These are phyloP conservation scores for Apiospora arundinis DNA, from an alignment of 2,329 filamentous ascomycete genomes.

Conservation along the genomic window DNA sequence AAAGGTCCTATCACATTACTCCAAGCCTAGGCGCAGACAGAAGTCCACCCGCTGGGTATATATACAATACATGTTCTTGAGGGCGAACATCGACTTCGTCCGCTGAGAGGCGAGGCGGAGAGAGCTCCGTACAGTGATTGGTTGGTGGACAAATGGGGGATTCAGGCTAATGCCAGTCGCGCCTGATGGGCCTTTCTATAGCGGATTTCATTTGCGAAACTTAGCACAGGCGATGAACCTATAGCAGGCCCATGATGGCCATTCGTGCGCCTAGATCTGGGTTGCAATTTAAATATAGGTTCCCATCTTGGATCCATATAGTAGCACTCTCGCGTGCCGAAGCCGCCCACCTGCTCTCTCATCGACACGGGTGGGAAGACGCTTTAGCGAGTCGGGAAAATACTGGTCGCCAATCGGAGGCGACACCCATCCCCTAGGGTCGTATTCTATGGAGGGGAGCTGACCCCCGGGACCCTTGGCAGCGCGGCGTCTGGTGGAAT, in stretches of 20 bases:
- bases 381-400: background rate
- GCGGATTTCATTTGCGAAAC: background rate
- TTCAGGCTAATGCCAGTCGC: background rate
- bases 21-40: too few relatives aligned
- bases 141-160: background rate
- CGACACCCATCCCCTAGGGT: background rate
- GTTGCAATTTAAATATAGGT: background rate
- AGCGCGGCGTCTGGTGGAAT: background rate
- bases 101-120: background rate
- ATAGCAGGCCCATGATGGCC: background rate
- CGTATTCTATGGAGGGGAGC: background rate
- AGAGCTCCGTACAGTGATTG: background rate
- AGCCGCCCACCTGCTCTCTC: background rate
- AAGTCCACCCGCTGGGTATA: background rate
- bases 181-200: background rate
- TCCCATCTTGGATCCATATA: background rate
- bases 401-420: background rate
- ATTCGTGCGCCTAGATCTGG: conserved; percentile 3
- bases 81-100: background rate
- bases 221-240: background rate
- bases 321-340: background rate
- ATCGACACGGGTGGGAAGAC: background rate
- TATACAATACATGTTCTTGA: background rate
- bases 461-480: background rate
- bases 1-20: background rate